Evolutionary conservation across 2,329 filamentous ascomycete species (phyloP), one percentile per base, ranked within the genome.

Genomic region (Fusarium brevicatenulatum): DNA sequence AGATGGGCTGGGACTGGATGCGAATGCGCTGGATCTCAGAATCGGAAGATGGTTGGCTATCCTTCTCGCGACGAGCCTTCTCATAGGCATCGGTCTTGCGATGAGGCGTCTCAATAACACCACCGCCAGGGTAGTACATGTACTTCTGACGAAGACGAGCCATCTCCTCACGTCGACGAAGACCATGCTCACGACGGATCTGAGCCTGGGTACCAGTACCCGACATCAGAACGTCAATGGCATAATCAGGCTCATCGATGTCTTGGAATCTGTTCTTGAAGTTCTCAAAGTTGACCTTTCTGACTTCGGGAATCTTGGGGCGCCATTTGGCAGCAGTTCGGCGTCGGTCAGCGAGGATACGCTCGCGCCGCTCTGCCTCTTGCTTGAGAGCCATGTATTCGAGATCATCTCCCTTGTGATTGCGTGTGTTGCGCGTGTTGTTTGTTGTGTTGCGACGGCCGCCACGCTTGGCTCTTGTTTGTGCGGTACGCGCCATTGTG

Each of bases 201-300:
- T 86, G 81, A 9, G 73, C 78, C 46, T 81, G 79, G 9, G 82
- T 73, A 8, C 80, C 77, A 6, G 79, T 63, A 1, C 81, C 81
- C 11, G 72, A 77, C 76, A 83, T 78, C 9, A 85, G 78, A 21
- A 83, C 83, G 4, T 85, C 83, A 25, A 85, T 78, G 39, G 81
- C 81, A 62, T 83, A 81, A n/a, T 81, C 78, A 30, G 76, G 80
- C 66, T 83, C 77, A 3, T 82, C 77, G 18, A 80, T 50, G 16
- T 76, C 77, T 18, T 81, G 75, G 68, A 82, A 83, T 58, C 81
- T 78, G 68, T 85, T 85, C 74, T 85, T 85, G 77, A 84, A 85
- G 71, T 82, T 79, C 69, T 84, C 82, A 61, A 84, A 85, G 74
- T 83, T 82, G 60, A 83, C 79, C 66, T 80, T 82, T 54, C 82